Evolutionary conservation across 2,329 filamentous ascomycete genomes (phyloP).

Genomic region (Colletotrichum spinosum): DNA sequence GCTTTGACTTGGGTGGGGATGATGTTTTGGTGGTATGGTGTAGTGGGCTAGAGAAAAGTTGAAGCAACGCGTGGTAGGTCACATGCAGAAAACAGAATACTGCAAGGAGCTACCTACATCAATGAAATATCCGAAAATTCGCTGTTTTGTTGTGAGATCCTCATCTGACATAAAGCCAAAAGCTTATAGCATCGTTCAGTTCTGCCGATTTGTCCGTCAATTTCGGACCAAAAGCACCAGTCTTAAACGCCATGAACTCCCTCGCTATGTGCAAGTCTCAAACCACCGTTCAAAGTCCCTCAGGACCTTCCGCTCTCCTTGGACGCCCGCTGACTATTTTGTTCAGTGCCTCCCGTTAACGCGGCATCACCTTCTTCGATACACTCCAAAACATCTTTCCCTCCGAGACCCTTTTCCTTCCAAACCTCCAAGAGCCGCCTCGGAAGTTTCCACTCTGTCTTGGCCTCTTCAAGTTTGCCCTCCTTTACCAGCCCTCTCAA

Average conservation of each 20-base stretch:
- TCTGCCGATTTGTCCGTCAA: not conserved
- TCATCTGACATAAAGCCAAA: not conserved
- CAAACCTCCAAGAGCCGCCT: slow-evolving; percentile 63
- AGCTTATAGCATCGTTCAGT: not conserved
- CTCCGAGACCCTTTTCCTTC: slow-evolving; percentile 66
- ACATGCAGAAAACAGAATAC: no score
- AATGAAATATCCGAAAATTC: not conserved
- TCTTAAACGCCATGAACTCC: slow-evolving; percentile 21
- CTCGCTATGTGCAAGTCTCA: slow-evolving; percentile 22
- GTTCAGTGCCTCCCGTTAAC: slow-evolving; percentile 44
- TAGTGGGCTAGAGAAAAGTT: slow-evolving; percentile 3
- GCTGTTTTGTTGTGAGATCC: no score
- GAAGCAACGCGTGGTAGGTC: not conserved
- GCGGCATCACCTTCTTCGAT: slow-evolving; percentile 67
- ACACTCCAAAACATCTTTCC: slow-evolving; percentile 64
- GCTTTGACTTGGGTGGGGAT: slow-evolving; percentile 42
- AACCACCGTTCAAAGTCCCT: not conserved
- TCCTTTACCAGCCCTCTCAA: slow-evolving; percentile 68
- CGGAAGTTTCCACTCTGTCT: slow-evolving; percentile 66
- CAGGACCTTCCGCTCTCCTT: slow-evolving; percentile 37
- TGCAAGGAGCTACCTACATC: not conserved
- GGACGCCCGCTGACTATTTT: slow-evolving; percentile 28
- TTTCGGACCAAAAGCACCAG: not conserved
- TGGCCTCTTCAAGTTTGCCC: slow-evolving; percentile 72
- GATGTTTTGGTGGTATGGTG: not conserved